Evolutionary conservation across 1,139 yeast genomes (phyloP).

Genomic region (Candida sanyaensis): DNA sequence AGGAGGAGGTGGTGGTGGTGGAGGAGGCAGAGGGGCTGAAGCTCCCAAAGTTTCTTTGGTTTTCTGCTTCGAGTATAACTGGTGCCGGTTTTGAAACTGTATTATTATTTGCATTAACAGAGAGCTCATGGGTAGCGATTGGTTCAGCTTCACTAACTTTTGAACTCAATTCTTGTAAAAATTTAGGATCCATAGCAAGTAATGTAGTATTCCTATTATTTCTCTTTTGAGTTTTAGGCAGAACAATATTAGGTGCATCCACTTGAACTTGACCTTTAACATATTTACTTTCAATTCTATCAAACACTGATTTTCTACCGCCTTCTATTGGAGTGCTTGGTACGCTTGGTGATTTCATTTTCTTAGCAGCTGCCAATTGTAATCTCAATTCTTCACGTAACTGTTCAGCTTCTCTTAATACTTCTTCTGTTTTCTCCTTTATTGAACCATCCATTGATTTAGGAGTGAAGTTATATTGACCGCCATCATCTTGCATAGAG

Average conservation of each 20-base stretch:
- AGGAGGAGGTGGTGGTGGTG: too few species aligned
- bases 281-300: slow-evolving; percentile 50
- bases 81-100: background rate
- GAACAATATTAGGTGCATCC: slow-evolving; percentile 13
- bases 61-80: background rate
- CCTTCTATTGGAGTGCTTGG: slow-evolving; percentile 4
- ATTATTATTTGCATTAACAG: too few species aligned
- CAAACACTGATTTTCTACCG: slow-evolving; percentile 19
- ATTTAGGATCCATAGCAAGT: slow-evolving; percentile 52
- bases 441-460: slow-evolving; percentile 37
- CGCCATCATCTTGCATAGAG: slow-evolving; percentile 18
- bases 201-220: slow-evolving; percentile 34
- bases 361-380: slow-evolving; percentile 29
- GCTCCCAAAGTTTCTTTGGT: slow-evolving; percentile 4
- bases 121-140: slow-evolving; percentile 18
- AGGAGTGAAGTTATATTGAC: slow-evolving; percentile 12
- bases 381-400: slow-evolving; percentile 44
- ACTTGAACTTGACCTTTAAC: slow-evolving; percentile 43
- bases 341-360: slow-evolving; percentile 13
- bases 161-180: slow-evolving; percentile 56
- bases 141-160: slow-evolving; percentile 48
- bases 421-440: slow-evolving; percentile 39
- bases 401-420: slow-evolving; percentile 48
- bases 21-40: slow-evolving; percentile 8
- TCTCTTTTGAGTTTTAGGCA: slow-evolving; percentile 23